These are phyloP conservation scores for Polygonum maritimum DNA, from an alignment of 148 eudicot genomes.

Conservation along the genomic window DNA sequence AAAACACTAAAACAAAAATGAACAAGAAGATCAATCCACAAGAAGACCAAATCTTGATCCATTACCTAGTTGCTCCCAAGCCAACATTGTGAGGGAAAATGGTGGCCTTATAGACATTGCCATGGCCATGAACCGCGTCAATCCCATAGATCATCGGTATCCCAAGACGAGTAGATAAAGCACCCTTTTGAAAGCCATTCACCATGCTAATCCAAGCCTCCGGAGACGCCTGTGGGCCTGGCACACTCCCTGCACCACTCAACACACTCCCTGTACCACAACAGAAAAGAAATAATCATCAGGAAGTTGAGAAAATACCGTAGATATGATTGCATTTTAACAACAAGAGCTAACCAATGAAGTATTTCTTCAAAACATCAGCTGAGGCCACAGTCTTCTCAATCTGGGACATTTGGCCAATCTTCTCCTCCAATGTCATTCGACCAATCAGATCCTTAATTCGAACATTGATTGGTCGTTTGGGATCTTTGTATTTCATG, in stretches of 20 bases:
- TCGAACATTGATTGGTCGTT: conserved; percentile 33
- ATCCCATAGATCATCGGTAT: conserved; percentile 9
- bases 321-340: background rate
- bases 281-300: background rate
- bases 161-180: conserved; percentile 5
- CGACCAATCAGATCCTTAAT: conserved; percentile 43
- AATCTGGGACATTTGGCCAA: conserved; percentile 74
- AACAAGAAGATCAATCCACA: background rate
- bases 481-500: conserved; percentile 57
- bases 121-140: conserved; percentile 13
- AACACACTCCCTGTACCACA: background rate
- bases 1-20: background rate
- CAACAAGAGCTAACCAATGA: conserved; percentile 30
- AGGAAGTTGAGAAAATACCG: background rate
- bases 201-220: conserved; percentile 4
- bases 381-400: conserved; percentile 50
- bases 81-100: conserved; percentile 12
- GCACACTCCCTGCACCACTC: conserved; percentile 3
- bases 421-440: conserved; percentile 66
- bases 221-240: background rate
- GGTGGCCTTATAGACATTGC: conserved; percentile 7
- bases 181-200: conserved; percentile 1
- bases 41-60: background rate
- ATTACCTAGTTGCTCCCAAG: conserved; percentile 6
- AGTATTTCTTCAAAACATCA: conserved; percentile 50